Percentiles rank a stretch among this genome's conserved stretches.
These are phyloP conservation scores for Petunia axillaris DNA, from an alignment of 257 asterid genomes.

Conservation along the genomic window DNA sequence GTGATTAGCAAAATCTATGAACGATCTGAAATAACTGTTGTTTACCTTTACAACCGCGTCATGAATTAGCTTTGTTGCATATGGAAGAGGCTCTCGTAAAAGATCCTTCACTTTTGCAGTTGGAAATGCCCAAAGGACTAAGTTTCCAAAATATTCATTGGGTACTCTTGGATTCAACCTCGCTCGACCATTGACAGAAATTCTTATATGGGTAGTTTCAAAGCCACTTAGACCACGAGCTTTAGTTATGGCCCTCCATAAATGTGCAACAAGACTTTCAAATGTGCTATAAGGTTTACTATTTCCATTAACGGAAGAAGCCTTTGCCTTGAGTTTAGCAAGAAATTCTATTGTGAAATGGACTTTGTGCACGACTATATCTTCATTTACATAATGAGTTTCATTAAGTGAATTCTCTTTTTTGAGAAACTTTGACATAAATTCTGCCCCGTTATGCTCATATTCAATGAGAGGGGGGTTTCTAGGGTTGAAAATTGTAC, in stretches of 20 bases:
- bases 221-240: conserved; percentile 59
- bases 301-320: conserved; percentile 44
- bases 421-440: conserved; percentile 36
- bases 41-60: conserved; percentile 59
- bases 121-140: conserved; percentile 86
- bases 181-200: conserved; percentile 74
- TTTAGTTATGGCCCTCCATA: conserved; percentile 72
- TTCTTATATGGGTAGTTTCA: conserved; percentile 64
- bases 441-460: conserved; percentile 72
- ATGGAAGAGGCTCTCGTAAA: conserved; percentile 43
- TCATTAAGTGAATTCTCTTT: conserved; percentile 42
- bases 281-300: conserved; percentile 68
- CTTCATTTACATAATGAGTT: conserved; percentile 35
- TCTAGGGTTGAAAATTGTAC: conserved; percentile 59
- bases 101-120: conserved; percentile 52
- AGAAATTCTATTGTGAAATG: conserved; percentile 65
- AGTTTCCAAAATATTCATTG: conserved; percentile 69
- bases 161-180: conserved; percentile 67
- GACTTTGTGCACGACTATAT: conserved; percentile 57
- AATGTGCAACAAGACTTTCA: conserved; percentile 80
- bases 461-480: conserved; percentile 56
- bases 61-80: conserved; percentile 65
- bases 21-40: conserved; percentile 71
- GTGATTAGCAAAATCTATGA: conserved; percentile 67
- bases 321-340: conserved; percentile 58